Evolutionary conservation across 495 filamentous ascomycete genomes (phyloP), one percentile per base, ranked within the genome.

Genomic region (Aspergillus affinis): DNA sequence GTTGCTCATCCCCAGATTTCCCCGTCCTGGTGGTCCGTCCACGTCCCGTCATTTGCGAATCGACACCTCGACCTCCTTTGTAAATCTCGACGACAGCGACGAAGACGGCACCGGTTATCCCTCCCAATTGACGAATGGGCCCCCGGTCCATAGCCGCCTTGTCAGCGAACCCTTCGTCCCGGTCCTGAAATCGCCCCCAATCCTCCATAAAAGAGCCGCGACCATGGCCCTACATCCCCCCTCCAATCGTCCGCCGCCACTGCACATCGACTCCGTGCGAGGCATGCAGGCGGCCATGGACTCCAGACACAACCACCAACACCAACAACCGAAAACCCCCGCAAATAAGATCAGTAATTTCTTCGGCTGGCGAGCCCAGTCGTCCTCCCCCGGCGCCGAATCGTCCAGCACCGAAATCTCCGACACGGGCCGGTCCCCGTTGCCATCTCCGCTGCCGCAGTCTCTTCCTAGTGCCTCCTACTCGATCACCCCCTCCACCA

Each of bases 361-460:
- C 71, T 90, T 90, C 61, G 83, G 87, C 58, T 89, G 86, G 86
- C 85, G 85, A 56, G 80, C 75, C 23, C 75, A 71, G 20, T 49
- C 64, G 6, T 78, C 82, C 5, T 83, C 86, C 23, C 81, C 83
- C 41, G 84, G 83, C 21, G 80, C 75, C 17, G 85, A 84, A 58
- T 84, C 83, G 1, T 83, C 86, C 17, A 85, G 84, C 49, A 88
- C 86, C 15, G 84, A 85, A 21, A 81, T 87, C 59, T 88, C 85
- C 15, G 87, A 88, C 55, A 74, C 73, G 36, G 87, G 82, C 48
- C 76, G 79, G 47, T 89, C 86, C 7, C 83, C 84, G 0, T 63
- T 75, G 46, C 80, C 79, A 15, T 89, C 86, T 19, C 86, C 87
- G 13, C 75, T 80, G 64, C 81, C 84, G 19, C 74, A 77, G 1